These are phyloP conservation scores for Heritiera littoralis DNA, from an alignment of 345 rosid genomes.

Conservation along the genomic window DNA sequence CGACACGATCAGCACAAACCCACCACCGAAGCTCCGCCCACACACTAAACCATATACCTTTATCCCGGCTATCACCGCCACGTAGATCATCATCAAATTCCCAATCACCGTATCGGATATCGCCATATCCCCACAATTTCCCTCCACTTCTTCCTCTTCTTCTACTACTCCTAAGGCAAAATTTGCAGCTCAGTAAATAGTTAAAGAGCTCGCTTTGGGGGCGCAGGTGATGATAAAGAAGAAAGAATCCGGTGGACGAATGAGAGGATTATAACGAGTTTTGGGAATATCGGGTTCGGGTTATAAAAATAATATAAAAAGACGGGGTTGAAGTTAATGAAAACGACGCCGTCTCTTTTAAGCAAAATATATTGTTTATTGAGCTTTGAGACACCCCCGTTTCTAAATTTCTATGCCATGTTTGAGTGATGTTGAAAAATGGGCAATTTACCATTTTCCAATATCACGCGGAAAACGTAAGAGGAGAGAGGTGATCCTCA, in stretches of 20 bases:
- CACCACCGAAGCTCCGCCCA: slow-evolving; percentile 69
- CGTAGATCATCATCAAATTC: slow-evolving; percentile 82
- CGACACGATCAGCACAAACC: slow-evolving; percentile 65
- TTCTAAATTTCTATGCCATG: not conserved
- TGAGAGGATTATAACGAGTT: not conserved
- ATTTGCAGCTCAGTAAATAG: not conserved
- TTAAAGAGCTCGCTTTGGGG: not conserved
- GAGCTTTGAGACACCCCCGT: no score
- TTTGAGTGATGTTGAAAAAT: no score
- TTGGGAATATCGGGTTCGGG: slow-evolving; percentile 27
- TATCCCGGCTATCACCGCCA: slow-evolving; percentile 72
- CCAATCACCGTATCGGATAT: slow-evolving; percentile 83
- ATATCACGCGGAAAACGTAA: not conserved
- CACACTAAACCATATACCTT: slow-evolving; percentile 58
- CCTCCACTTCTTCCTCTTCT: not conserved
- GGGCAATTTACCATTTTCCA: no score
- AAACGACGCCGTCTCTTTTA: not conserved
- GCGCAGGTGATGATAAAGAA: not conserved
- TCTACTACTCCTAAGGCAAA: no score
- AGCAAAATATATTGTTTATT: no score
- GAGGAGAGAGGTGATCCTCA: not conserved
- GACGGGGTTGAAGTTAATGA: not conserved
- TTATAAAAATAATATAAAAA: not conserved
- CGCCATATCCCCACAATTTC: slow-evolving; percentile 50
- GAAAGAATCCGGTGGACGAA: not conserved